These are phyloP conservation scores for Sclerotinia minor DNA, from an alignment of 2,329 filamentous ascomycete genomes.

Conservation along the genomic window DNA sequence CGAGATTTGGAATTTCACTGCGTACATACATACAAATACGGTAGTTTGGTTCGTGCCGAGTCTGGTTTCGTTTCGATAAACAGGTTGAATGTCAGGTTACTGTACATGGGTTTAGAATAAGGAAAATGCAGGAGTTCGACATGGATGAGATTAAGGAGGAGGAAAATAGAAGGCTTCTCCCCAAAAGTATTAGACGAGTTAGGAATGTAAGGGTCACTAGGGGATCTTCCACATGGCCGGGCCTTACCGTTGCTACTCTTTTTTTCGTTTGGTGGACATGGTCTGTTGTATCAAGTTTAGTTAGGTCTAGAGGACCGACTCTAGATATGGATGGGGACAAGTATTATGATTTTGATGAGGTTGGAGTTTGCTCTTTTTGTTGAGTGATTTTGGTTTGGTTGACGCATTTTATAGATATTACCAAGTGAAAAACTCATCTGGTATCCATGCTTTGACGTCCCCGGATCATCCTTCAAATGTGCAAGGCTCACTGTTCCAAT, in stretches of 20 bases:
- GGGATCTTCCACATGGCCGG: slow-evolving; percentile 11
- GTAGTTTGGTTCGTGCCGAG: background rate
- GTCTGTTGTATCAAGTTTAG: slow-evolving; percentile 19
- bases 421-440: slow-evolving; percentile 49
- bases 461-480: slow-evolving; percentile 41
- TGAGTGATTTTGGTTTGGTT: background rate
- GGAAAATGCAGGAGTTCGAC: slow-evolving; percentile 19
- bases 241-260: slow-evolving; percentile 19
- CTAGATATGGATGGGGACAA: background rate
- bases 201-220: background rate
- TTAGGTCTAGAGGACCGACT: background rate
- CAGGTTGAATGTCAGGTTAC: background rate
- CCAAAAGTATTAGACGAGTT: background rate
- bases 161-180: slow-evolving; percentile 23
- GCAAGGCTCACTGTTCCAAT: slow-evolving; percentile 50
- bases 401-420: slow-evolving; percentile 42
- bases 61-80: background rate
- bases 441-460: slow-evolving; percentile 45
- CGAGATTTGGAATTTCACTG: background rate
- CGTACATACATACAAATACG: no score
- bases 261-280: slow-evolving; percentile 26
- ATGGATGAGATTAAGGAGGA: slow-evolving; percentile 17
- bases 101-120: slow-evolving; percentile 7
- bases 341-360: slow-evolving; percentile 21
- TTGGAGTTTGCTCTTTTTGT: background rate